Percentiles rank a stretch among this genome's conserved stretches.
These are phyloP conservation scores for Aphanomyces stellatus DNA, from an alignment of 352 stramenopile species.

Conservation along the genomic window DNA sequence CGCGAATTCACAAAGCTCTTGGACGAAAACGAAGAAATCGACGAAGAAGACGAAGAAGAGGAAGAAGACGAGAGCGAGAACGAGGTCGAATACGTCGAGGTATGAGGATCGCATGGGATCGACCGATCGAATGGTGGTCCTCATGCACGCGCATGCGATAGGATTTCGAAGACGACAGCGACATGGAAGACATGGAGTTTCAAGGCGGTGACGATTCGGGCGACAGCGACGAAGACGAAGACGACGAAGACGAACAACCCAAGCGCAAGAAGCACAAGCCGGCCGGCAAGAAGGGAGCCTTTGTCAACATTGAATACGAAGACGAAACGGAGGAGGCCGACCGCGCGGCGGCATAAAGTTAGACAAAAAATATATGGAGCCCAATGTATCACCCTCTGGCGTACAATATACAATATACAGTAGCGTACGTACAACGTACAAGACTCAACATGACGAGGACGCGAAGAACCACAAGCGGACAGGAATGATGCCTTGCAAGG, in stretches of 20 bases:
- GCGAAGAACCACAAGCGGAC: too few relatives aligned
- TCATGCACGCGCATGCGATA: background rate
- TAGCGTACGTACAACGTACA: too few relatives aligned
- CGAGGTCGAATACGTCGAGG: conserved; percentile 74
- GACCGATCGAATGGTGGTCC: background rate
- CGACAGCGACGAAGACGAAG: conserved; percentile 29
- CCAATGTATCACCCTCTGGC: too few relatives aligned
- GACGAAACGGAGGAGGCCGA: background rate
- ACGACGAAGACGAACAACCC: conserved; percentile 31
- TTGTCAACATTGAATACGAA: conserved; percentile 84
- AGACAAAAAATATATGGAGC: too few relatives aligned
- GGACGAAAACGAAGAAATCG: conserved; percentile 59
- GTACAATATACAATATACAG: too few relatives aligned
- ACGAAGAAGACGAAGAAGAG: conserved; percentile 58
- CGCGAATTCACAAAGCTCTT: conserved; percentile 83
- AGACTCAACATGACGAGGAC: too few relatives aligned
- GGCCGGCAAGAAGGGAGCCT: conserved; percentile 32
- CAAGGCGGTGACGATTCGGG: conserved; percentile 59
- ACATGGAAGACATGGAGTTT: conserved; percentile 78
- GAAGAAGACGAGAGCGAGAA: conserved; percentile 62
- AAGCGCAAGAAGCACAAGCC: conserved; percentile 39
- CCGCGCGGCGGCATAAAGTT: background rate
- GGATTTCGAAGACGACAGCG: conserved; percentile 89
- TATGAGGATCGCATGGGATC: background rate
- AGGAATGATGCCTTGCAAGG: too few relatives aligned